Evolutionary conservation across 192 early-diverging fungal species (phyloP), one percentile per base, ranked within the genome.

Genomic region (Powellomyces hirtus): DNA sequence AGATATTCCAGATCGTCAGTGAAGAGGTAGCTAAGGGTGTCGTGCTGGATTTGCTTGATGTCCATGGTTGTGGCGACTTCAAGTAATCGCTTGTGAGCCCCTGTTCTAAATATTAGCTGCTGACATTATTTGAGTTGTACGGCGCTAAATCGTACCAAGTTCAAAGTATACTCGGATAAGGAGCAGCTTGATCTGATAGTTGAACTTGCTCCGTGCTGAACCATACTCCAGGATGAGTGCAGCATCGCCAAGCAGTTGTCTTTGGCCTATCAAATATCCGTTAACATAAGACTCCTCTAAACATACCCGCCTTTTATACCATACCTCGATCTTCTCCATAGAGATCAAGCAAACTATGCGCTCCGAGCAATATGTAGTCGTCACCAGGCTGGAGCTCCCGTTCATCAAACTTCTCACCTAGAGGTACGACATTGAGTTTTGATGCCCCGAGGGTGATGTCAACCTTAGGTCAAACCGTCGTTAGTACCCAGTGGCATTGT

Each of bases 31-130:
- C 87, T 88, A 56, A 96, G 75, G 0, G 96, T 94, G 70, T 98
- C 96, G 59, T 86, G 79, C 77, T 95, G 92, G n/a, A 96, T 83
- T 71, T 95, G 86, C 72, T 98, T 98, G 73, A 96, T 88, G 57
- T 89, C 88, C 81, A 98, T 83, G 0, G 86, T 81, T 53, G 80
- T 79, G 76, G 82, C 88, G 55, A 92, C 79, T 14, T 77, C 77
- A 30, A 79, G 72, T 5, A 90, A 77, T 18, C 87, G 87, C 29
- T 36, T 36, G 20, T 60, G 38, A 3, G 38, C 59, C 1, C 59
- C 59, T 60, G 36, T 18, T 8, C 40, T 13, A 8, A 13, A 42
- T 18, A 8, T 8, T 42, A 42, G 18, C 10, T 42, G 40, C n/a
- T n/a, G n/a, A n/a, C n/a, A n/a, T n/a, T 20, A 8, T 14, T 52